Evolutionary conservation across 192 early-diverging fungal species (phyloP), one percentile per base, ranked within the genome.

Genomic region (Coemansia sp.): DNA sequence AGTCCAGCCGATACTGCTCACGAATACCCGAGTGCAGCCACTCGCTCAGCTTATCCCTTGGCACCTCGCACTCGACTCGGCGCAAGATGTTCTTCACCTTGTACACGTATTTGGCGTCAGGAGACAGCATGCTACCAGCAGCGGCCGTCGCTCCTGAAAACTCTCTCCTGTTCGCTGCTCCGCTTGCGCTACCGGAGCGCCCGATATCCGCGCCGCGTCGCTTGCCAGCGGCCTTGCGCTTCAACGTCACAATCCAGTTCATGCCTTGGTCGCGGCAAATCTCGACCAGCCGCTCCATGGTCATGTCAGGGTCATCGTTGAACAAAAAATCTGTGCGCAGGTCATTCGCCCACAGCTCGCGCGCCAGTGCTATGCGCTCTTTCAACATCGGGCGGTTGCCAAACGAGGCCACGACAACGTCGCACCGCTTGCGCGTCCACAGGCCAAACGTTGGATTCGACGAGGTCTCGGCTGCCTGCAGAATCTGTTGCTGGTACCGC

Each of bases 251-350:
- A 45, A 93, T 88, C 92, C 92, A 93, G 76, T 89, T 92, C 63
- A 93, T 91, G 19, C 89, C 86, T 47, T 86, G 83, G 25, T 89
- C 85, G 29, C 79, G 76, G 71, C 92, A 93, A 8, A 84, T 77
- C 6, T 74, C 78, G 5, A 83, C 83, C 17, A 92, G 60, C 9
- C 84, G 63, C 49, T 93, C 92, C 27, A 89, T 88, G 6, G 89
- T 91, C 63, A 89, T 73, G 58, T 89, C 86, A 1, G 85, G 85
- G 17, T 80, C 83, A 53, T 94, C 92, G 62, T 93, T 86, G 38
- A 94, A 89, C 66, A 90, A 79, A 41, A 96, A 88, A 38, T 96
- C 96, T 0, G 93, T 89, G 59, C 88, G 86, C 63, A 98, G 86
- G 4, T 87, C 88, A 41, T 88, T 86, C 1, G 73, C 73, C 94